phyloP scores from a whole-genome alignment of 371 early-diverging fungal species.

The Basidiobolus meristosporus region DNA sequence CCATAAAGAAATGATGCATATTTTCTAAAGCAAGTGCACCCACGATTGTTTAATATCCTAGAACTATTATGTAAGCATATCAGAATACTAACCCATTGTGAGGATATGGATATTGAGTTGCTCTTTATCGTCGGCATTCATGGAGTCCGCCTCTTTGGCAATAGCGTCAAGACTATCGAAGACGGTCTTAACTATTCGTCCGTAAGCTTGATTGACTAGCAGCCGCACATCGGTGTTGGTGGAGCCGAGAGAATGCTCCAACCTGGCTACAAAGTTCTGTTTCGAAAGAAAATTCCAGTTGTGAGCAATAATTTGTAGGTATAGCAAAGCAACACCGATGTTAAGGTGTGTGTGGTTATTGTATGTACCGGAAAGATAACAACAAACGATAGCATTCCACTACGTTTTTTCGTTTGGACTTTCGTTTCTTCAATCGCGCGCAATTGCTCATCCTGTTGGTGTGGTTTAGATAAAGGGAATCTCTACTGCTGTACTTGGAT shows the following conservation, averaged over 20 bases:
- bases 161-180: constrained; percentile 78
- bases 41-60: neutral
- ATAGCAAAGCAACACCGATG: too few species aligned
- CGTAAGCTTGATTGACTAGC: constrained; percentile 62
- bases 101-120: constrained; percentile 74
- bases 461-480: neutral
- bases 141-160: constrained; percentile 51
- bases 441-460: constrained; percentile 56
- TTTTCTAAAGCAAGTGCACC: constrained; percentile 45
- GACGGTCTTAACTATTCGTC: constrained; percentile 60
- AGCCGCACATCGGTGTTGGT: constrained; percentile 43
- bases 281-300: neutral
- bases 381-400: constrained; percentile 72
- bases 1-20: constrained; percentile 76
- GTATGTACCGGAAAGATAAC: constrained; percentile 61
- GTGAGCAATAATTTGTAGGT: neutral
- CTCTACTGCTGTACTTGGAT: neutral
- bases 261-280: constrained; percentile 51
- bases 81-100: constrained; percentile 39
- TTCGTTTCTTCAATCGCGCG: constrained; percentile 82
- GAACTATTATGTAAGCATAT: neutral
- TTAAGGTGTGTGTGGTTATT: neutral
- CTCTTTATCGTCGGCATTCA: constrained; percentile 73
- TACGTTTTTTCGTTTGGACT: constrained; percentile 65
- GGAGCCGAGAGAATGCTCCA: constrained; percentile 32